Evolutionary conservation across 805 yeast genomes (phyloP).

Genomic region (Saturnispora hagleri): DNA sequence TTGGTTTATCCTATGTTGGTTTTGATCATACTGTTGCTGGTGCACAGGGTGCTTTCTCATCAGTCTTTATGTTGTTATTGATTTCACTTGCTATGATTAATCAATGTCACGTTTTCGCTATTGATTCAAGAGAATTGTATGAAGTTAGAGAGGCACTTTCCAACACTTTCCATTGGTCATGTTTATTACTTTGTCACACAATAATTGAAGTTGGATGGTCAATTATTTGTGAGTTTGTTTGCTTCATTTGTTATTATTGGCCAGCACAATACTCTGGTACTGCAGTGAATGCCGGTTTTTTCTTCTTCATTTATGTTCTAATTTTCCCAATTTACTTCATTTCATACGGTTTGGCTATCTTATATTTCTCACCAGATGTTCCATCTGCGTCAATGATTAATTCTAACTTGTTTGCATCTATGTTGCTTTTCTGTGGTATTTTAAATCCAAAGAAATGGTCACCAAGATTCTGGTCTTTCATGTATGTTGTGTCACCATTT

Average conservation of each 20-base stretch:
- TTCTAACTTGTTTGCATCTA: conserved; percentile 47
- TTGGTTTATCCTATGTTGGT: conserved; percentile 53
- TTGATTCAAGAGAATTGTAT: conserved; percentile 47
- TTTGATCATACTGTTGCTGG: conserved; percentile 44
- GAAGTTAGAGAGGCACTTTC: conserved; percentile 65
- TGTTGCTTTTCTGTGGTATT: conserved; percentile 61
- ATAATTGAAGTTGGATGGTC: conserved; percentile 55
- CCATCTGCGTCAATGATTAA: conserved; percentile 56
- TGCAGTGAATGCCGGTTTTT: conserved; percentile 40
- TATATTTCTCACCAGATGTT: conserved; percentile 55
- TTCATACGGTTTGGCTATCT: conserved; percentile 44
- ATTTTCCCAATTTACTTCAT: conserved; percentile 39
- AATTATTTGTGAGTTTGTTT: conserved; percentile 38
- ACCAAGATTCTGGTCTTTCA: conserved; percentile 78
- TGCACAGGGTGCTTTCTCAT: conserved; percentile 45
- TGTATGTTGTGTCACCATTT: conserved; percentile 64
- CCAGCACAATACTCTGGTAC: conserved; percentile 29
- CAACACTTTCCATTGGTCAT: conserved; percentile 65
- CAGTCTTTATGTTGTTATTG: conserved; percentile 47
- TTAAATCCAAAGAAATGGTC: conserved; percentile 46
- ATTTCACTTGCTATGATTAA: conserved; percentile 53
- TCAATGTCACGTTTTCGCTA: conserved; percentile 54
- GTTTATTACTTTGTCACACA: conserved; percentile 43
- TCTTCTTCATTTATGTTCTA: conserved; percentile 25
- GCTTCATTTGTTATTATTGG: conserved; percentile 32